Evolutionary conservation across 2,329 filamentous ascomycete genomes (phyloP).

Genomic region (Aspergillus pseudonomiae): DNA sequence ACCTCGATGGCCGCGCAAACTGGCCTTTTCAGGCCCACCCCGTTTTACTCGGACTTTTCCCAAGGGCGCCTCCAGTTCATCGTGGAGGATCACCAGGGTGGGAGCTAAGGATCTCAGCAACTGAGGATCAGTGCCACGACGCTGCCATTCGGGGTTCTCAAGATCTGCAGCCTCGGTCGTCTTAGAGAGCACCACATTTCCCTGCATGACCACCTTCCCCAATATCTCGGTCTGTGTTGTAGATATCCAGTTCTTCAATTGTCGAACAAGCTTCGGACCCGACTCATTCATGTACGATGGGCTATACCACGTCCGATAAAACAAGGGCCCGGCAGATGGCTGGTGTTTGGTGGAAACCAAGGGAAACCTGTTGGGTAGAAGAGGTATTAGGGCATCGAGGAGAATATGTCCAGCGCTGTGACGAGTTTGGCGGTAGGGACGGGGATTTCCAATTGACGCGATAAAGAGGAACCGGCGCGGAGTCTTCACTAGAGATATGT

Average conservation of each 20-base stretch:
- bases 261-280: slow-evolving; percentile 68
- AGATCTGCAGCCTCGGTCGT: slow-evolving; percentile 10
- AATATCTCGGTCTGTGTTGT: slow-evolving; percentile 20
- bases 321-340: slow-evolving; percentile 57
- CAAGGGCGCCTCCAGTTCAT: slow-evolving; percentile 76
- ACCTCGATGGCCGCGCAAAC: slow-evolving; percentile 73
- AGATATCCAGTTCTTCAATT: slow-evolving; percentile 57
- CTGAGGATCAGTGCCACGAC: slow-evolving; percentile 24
- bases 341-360: slow-evolving; percentile 44
- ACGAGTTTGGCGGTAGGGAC: slow-evolving; percentile 71
- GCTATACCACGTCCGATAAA: slow-evolving; percentile 63
- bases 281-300: slow-evolving; percentile 82
- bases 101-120: slow-evolving; percentile 26
- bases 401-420: slow-evolving; percentile 87
- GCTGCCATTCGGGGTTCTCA: slow-evolving; percentile 17
- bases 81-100: slow-evolving; percentile 77
- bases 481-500: slow-evolving; percentile 12
- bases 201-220: slow-evolving; percentile 11
- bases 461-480: slow-evolving; percentile 64
- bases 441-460: slow-evolving; percentile 84
- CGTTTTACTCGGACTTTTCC: slow-evolving; percentile 68
- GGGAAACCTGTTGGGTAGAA: slow-evolving; percentile 51
- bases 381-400: slow-evolving; percentile 62
- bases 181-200: slow-evolving; percentile 1
- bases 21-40: slow-evolving; percentile 58